Base-by-base conservation (phyloP, 2,329 filamentous ascomycete species). In the Hypoxylon sp. region DNA sequence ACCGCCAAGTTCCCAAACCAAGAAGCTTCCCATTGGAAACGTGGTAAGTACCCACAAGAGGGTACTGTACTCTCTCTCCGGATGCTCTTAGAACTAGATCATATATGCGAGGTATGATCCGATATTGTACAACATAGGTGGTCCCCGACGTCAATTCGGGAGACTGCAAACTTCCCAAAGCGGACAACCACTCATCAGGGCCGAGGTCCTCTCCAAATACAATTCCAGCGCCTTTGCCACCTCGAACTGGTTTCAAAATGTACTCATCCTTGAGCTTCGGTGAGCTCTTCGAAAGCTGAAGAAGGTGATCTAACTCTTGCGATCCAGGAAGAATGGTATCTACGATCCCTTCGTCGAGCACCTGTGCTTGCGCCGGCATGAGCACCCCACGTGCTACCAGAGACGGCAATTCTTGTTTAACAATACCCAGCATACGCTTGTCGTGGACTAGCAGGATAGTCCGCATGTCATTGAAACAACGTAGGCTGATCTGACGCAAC, bases 401-500 rank as follows among this genome's bases (percentile, higher is more conserved):
- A 7, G 40, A 25, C 2, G 11, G 12, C 5, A 43, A 9, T 8
- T 43, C 40, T 9, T 43, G 20, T 13, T 43, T 43, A 3, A 43
- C 40, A n/a, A 43, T 34, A 3, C n/a, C 40, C 7, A 43, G 40
- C 11, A 43, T 43, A 12, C 40, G 40, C 11, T 43, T 43, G 11
- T 43, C 40, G 4, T 43, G 40, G 8, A 43, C 21, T 5, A 43
- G 19, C 2, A 43, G 13, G 29, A 43, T 43, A 13, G 40, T 26
- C 12, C 40, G 29, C 40, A 43, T 43, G 13, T 43, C 40, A 8
- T 43, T 43, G 27, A 43, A 43, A 19, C 40, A 43, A 4, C 40
- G 40, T 9, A 34, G 40, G 5, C 40, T 43, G 6, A 43, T 13
- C 7, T 43, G 40, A 16, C 40, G 40, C 11, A 43, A 16, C 11